Evolutionary conservation across 176 grass and related monocot genomes (phyloP).

Genomic region (Eleusine coracana): DNA sequence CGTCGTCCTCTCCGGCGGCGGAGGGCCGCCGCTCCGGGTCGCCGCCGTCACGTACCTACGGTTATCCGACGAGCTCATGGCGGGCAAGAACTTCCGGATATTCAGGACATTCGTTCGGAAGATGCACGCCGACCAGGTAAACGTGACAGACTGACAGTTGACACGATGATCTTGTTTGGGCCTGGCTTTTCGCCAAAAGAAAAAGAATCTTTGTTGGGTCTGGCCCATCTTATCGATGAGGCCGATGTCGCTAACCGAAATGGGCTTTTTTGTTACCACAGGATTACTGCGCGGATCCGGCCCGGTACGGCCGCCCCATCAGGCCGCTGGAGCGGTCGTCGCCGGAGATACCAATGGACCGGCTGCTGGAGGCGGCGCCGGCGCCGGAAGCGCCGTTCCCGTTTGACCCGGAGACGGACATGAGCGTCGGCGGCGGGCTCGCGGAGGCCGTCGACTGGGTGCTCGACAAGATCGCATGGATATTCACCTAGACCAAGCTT

Average conservation of each 20-base stretch:
- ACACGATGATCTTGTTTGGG: background rate
- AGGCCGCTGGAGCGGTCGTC: constrained; percentile 58
- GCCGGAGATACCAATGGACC: constrained; percentile 45
- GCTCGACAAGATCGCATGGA: constrained; percentile 29
- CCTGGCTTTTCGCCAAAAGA: too few relatives aligned
- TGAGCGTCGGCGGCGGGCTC: constrained; percentile 56
- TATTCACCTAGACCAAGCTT: constrained; percentile 23
- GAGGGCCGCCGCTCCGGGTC: constrained; percentile 38
- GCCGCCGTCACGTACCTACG: constrained; percentile 76
- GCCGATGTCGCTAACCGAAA: too few relatives aligned
- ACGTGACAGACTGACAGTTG: too few relatives aligned
- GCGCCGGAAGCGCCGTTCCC: constrained; percentile 49
- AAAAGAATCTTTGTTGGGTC: too few relatives aligned
- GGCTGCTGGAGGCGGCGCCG: constrained; percentile 52
- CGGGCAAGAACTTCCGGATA: constrained; percentile 53
- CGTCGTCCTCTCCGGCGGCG: constrained; percentile 11
- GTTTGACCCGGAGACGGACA: constrained; percentile 70
- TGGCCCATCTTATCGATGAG: too few relatives aligned
- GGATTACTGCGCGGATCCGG: constrained; percentile 59
- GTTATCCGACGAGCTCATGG: constrained; percentile 59
- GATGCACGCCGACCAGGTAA: constrained; percentile 78
- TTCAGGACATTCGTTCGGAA: constrained; percentile 72
- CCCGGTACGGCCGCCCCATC: constrained; percentile 46
- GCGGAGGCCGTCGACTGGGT: constrained; percentile 43
- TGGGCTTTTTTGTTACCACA: constrained; percentile 16